Conservation (phyloP, 164 flowering plant genomes). For the Liquidambar formosana region DNA sequence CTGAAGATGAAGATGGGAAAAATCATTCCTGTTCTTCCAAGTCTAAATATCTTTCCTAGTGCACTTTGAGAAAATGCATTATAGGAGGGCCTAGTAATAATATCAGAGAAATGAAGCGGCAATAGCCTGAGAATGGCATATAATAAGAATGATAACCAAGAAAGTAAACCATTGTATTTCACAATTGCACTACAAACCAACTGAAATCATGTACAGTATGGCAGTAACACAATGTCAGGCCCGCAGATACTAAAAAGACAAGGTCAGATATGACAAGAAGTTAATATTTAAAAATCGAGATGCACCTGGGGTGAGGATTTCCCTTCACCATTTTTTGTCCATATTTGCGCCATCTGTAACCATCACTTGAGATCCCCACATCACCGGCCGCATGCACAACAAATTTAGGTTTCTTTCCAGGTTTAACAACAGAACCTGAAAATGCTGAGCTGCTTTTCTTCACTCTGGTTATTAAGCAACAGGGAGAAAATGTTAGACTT, state of each 20-base stretch:
- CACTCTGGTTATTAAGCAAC: constrained; percentile 26
- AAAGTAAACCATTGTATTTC: too few relatives aligned
- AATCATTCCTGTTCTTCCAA: neutral
- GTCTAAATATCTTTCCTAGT: too few relatives aligned
- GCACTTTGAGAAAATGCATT: neutral
- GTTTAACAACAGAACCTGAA: constrained; percentile 34
- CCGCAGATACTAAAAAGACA: too few relatives aligned
- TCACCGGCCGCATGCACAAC: constrained; percentile 82
- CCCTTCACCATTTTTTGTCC: constrained; percentile 98
- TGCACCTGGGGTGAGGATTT: constrained; percentile 80
- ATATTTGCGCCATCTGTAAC: constrained; percentile 94
- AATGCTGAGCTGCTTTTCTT: constrained; percentile 29
- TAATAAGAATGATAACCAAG: too few relatives aligned
- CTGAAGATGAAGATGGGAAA: neutral
- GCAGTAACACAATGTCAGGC: too few relatives aligned
- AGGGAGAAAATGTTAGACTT: neutral
- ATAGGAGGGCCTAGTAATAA: neutral
- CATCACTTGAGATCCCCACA: constrained; percentile 74
- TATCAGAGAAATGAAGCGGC: neutral
- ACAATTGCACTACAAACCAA: too few relatives aligned
- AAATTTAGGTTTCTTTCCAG: constrained; percentile 66
- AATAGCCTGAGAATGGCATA: too few relatives aligned
- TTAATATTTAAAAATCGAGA: neutral
- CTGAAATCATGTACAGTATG: too few relatives aligned
- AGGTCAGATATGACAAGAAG: too few relatives aligned